A percentile compares a stretch with the other conserved stretches of the same genome.
These are phyloP conservation scores for Pseudognaphalium luteoalbum DNA, from an alignment of 129 eudicot genomes.

Conservation along the genomic window DNA sequence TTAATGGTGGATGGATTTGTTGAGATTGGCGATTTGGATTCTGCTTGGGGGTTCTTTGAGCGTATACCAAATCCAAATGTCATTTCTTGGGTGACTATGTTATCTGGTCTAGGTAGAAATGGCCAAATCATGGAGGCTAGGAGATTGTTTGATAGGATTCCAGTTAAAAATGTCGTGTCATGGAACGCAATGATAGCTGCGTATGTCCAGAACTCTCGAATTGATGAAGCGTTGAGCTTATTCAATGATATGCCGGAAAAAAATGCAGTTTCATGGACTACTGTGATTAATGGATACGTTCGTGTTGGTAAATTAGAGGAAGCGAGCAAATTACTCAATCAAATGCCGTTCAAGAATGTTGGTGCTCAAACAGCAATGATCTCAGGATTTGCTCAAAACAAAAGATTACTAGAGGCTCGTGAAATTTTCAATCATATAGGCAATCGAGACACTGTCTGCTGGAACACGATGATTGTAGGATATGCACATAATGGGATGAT, in stretches of 20 bases:
- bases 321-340: conserved; percentile 40
- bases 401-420: conserved; percentile 42
- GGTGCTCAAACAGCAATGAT: conserved; percentile 70
- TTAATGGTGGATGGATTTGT: conserved; percentile 56
- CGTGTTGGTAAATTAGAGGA: conserved; percentile 50
- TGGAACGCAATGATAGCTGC: conserved; percentile 74
- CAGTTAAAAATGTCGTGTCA: conserved; percentile 46
- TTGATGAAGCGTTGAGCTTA: conserved; percentile 43
- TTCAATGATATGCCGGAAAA: conserved; percentile 46
- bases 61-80: conserved; percentile 42
- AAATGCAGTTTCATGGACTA: conserved; percentile 59
- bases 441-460: conserved; percentile 50
- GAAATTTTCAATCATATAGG: conserved; percentile 35
- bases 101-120: conserved; percentile 47
- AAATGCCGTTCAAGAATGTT: conserved; percentile 54
- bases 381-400: conserved; percentile 44
- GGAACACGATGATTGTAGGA: conserved; percentile 69
- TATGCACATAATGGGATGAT: conserved; percentile 52
- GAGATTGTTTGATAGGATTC: conserved; percentile 48
- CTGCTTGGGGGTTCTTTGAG: conserved; percentile 45
- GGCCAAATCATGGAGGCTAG: conserved; percentile 50
- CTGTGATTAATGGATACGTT: conserved; percentile 42
- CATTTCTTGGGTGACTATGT: conserved; percentile 59
- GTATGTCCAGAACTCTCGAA: conserved; percentile 48
- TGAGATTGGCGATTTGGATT: conserved; percentile 49